Percentiles rank a stretch among this genome's conserved stretches.
phyloP scores from a whole-genome alignment of 257 asterid genomes.

The Fraxinus anomala region DNA sequence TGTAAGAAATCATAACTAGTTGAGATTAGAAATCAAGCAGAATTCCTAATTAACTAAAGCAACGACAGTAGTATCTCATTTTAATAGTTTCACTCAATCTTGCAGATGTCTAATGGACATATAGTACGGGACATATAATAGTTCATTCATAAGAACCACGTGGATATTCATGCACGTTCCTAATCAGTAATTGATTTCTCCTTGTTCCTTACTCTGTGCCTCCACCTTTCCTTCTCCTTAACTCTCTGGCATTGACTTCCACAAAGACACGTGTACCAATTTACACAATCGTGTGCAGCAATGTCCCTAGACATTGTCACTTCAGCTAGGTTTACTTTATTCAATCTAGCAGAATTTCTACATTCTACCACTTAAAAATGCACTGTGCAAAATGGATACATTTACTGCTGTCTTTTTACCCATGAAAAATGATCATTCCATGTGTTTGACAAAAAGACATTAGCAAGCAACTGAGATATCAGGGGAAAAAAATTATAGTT shows the following conservation, averaged over 20 bases:
- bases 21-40: background rate
- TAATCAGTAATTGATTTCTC: background rate
- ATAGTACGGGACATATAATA: background rate
- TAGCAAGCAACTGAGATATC: constrained; percentile 1
- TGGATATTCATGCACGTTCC: background rate
- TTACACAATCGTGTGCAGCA: background rate
- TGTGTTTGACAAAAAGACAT: background rate
- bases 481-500: background rate
- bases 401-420: background rate
- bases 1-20: background rate
- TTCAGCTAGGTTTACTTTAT: background rate
- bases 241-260: background rate
- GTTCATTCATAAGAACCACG: background rate
- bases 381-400: background rate
- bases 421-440: constrained; percentile 11
- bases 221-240: constrained; percentile 1
- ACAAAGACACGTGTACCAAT: background rate
- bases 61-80: background rate
- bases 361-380: background rate
- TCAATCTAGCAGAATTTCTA: background rate
- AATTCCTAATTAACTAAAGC: background rate
- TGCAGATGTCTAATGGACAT: background rate
- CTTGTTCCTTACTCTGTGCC: background rate
- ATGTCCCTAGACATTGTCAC: background rate
- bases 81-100: background rate